Conservation (phyloP, 768 basidiomycete genomes). For the Crucibulum laeve region DNA sequence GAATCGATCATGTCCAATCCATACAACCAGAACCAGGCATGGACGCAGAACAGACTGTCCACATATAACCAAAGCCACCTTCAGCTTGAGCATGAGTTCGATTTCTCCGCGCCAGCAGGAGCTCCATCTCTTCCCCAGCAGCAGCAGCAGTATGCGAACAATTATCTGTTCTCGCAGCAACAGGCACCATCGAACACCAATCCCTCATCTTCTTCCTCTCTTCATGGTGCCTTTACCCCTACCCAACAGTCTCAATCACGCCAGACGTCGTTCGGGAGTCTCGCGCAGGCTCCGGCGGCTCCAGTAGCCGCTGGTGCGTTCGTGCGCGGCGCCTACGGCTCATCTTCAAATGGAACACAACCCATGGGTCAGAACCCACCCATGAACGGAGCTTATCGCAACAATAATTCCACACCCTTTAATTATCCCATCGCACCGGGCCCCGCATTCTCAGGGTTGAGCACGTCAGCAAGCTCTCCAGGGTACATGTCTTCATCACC, state of each 20-base stretch:
- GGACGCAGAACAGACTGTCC: constrained; percentile 21
- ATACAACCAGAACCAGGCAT: constrained; percentile 18
- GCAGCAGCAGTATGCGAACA: constrained; percentile 9
- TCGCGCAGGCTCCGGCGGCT: neutral
- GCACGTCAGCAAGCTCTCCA: neutral
- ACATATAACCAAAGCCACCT: constrained; percentile 20
- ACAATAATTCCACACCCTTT: too few relatives aligned
- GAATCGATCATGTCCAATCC: constrained; percentile 18
- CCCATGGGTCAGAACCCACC: too few relatives aligned
- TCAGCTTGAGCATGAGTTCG: constrained; percentile 33
- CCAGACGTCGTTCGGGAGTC: constrained; percentile 1
- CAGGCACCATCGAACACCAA: constrained; percentile 3
- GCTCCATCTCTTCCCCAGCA: constrained; percentile 13
- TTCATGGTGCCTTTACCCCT: constrained; percentile 15
- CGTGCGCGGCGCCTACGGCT: neutral
- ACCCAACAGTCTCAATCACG: constrained; percentile 15
- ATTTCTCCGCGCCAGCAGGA: constrained; percentile 8
- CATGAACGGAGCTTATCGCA: too few relatives aligned
- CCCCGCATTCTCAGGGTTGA: neutral
- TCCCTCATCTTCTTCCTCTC: constrained; percentile 12
- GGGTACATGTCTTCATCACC: constrained; percentile 18
- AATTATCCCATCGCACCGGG: neutral
- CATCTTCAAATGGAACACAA: too few relatives aligned
- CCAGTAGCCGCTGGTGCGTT: neutral
- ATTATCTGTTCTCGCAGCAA: constrained; percentile 12